Conservation (phyloP, 169 alveolate genomes). For the Plasmodium falciparum region DNA sequence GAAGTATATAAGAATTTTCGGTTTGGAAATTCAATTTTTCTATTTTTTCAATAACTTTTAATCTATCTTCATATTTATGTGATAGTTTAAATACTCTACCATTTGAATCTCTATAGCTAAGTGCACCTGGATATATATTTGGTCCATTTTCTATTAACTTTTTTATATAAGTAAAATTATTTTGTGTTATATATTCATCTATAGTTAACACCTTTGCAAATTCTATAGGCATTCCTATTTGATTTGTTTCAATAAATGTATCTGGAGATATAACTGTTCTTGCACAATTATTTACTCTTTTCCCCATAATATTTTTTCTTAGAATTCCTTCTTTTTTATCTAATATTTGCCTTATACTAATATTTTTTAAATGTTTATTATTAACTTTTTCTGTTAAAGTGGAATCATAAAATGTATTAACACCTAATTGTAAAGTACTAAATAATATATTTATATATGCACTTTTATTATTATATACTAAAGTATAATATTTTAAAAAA, state of each 20-base stretch:
- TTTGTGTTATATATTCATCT: conserved; percentile 95
- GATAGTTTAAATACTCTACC: conserved; percentile 82
- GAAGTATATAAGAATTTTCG: conserved; percentile 81
- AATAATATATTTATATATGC: conserved; percentile 71
- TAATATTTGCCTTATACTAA: conserved; percentile 95
- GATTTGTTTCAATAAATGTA: conserved; percentile 96
- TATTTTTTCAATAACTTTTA: conserved; percentile 81
- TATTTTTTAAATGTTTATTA: conserved; percentile 81
- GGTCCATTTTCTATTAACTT: conserved; percentile 96
- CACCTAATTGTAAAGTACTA: conserved; percentile 73
- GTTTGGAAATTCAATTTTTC: conserved; percentile 82
- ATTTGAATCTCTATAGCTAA: conserved; percentile 85
- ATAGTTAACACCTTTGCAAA: conserved; percentile 95
- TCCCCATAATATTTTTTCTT: conserved; percentile 99
- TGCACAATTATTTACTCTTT: conserved; percentile 98
- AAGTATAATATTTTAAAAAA: conserved; percentile 78
- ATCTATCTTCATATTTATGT: conserved; percentile 87
- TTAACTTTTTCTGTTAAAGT: conserved; percentile 58
- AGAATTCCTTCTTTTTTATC: conserved; percentile 98
- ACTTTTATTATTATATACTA: conserved; percentile 77
- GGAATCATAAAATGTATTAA: conserved; percentile 79
- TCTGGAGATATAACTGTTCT: conserved; percentile 99
- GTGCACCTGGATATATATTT: conserved; percentile 97
- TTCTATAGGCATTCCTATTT: conserved; percentile 97
- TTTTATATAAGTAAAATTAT: conserved; percentile 90